Base-by-base conservation (phyloP, 2,329 filamentous ascomycete species). In the Geoglossum cookeanum region DNA sequence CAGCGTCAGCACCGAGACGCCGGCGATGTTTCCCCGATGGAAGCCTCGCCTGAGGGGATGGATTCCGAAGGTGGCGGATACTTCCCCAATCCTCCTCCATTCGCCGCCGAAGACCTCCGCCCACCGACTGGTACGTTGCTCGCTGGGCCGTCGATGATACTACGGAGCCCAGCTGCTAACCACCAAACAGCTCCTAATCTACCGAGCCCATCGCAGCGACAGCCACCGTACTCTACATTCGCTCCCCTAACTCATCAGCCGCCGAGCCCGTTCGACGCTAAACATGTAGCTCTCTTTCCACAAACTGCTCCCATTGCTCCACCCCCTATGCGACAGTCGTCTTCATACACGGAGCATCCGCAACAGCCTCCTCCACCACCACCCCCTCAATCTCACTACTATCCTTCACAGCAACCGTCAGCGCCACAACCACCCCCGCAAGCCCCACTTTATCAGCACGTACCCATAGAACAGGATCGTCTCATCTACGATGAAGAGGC, bases 401-500 rank as follows among this genome's bases (percentile, higher is more conserved):
- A 55, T 9, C 42, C 44, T 33, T 22, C 35, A 27, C 49, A 55
- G 15, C 27, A 55, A 33, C 54, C 44, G 3, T 51, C 39, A 3
- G 30, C 30, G 42, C 51, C 57, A 27, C 52, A 64, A 54, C 63
- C 65, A 11, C 64, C 63, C 1, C 62, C 65, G 8, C 59, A 65
- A 3, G 67, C 27, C 13, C 30, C 42, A 42, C 56, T 56, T 33
- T 59, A 29, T 59, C 51, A 52, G 15, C 60, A 59, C 39, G 58
- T 1, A 49, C 57, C 48, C 3, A 59, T 58, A n/a, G 64, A 65
- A 4, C 64, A 74, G 4, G 77, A 67, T 3, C 65, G 66, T 0
- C 72, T 84, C 56, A 73, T 70, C 3, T 74, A 70, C 9, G 87
- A 95, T 61, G 84, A 89, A 61, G 73, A 76, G 59, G 75, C 84